A percentile compares a stretch with the other conserved stretches of the same genome.
phyloP scores from a whole-genome alignment of 2,329 filamentous ascomycete species.

The Drechslerella stenobrocha region DNA sequence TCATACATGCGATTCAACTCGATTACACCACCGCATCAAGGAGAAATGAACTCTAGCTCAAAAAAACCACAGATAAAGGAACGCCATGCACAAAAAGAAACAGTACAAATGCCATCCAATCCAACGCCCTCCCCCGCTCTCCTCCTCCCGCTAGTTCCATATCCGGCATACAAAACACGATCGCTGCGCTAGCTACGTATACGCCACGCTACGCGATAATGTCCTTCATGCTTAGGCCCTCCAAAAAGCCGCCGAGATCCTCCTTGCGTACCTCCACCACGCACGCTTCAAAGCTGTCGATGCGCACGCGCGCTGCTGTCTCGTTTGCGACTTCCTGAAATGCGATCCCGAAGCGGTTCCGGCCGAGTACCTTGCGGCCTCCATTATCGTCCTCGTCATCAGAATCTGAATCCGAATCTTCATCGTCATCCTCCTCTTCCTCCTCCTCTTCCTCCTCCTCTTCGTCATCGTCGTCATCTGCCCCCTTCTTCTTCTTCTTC shows the following conservation, averaged over 20 bases:
- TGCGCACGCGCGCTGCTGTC: conserved; percentile 83
- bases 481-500: conserved; percentile 65
- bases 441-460: conserved; percentile 60
- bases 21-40: too few species aligned
- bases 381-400: conserved; percentile 62
- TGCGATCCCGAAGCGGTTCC: conserved; percentile 89
- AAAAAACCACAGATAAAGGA: too few species aligned
- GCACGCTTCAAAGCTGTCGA: conserved; percentile 96
- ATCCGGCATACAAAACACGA: too few species aligned
- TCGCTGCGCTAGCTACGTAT: not conserved
- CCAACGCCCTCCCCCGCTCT: too few species aligned
- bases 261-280: conserved; percentile 98
- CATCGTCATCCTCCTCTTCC: conserved; percentile 5
- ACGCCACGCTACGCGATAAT: conserved; percentile 60
- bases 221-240: conserved; percentile 86
- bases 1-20: too few species aligned
- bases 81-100: too few species aligned
- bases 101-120: too few species aligned
- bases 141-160: too few species aligned
- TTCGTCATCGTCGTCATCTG: conserved; percentile 59
- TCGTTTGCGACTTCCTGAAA: conserved; percentile 94
- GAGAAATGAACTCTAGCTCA: too few species aligned
- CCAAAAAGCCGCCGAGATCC: conserved; percentile 84
- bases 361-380: conserved; percentile 69
- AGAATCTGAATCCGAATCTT: conserved; percentile 57